Conservation (phyloP, 192 early-diverging fungal species). For the Coemansia sp. region DNA sequence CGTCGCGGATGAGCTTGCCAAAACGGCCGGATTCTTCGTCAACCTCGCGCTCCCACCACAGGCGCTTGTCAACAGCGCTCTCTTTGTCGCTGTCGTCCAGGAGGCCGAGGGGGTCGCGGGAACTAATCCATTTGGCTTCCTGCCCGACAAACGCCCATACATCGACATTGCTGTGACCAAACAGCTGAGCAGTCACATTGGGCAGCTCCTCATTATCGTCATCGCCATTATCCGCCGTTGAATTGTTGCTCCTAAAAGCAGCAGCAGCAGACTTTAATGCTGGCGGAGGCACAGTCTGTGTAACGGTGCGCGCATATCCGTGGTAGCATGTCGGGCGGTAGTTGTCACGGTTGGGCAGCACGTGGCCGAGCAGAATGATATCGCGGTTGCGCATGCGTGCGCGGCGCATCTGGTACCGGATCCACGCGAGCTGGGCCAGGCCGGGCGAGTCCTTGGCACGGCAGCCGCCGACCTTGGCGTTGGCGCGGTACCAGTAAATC, state of each 20-base stretch:
- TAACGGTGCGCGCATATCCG: slow-evolving; percentile 52
- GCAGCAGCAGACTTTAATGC: neutral
- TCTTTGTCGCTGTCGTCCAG: neutral
- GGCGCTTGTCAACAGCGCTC: neutral
- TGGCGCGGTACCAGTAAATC: slow-evolving; percentile 69
- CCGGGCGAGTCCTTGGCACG: slow-evolving; percentile 57
- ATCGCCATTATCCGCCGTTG: no score
- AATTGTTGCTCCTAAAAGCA: no score
- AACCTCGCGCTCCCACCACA: slow-evolving; percentile 40
- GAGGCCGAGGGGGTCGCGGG: slow-evolving; percentile 5
- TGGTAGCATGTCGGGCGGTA: slow-evolving; percentile 54
- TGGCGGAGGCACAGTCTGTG: slow-evolving; percentile 25
- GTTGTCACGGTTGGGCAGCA: slow-evolving; percentile 56
- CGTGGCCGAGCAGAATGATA: slow-evolving; percentile 66
- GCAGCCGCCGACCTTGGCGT: slow-evolving; percentile 67
- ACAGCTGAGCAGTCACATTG: slow-evolving; percentile 59
- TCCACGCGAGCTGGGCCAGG: slow-evolving; percentile 63
- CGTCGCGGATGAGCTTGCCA: slow-evolving; percentile 29
- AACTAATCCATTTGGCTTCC: slow-evolving; percentile 14
- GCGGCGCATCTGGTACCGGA: slow-evolving; percentile 57
- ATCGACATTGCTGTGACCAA: slow-evolving; percentile 76
- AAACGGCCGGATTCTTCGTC: slow-evolving; percentile 43
- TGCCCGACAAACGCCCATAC: slow-evolving; percentile 60
- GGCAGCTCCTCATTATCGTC: neutral
- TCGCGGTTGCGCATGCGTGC: slow-evolving; percentile 49